Base-by-base conservation (phyloP, 805 yeast species). In the Martiniozyma abietophila region DNA sequence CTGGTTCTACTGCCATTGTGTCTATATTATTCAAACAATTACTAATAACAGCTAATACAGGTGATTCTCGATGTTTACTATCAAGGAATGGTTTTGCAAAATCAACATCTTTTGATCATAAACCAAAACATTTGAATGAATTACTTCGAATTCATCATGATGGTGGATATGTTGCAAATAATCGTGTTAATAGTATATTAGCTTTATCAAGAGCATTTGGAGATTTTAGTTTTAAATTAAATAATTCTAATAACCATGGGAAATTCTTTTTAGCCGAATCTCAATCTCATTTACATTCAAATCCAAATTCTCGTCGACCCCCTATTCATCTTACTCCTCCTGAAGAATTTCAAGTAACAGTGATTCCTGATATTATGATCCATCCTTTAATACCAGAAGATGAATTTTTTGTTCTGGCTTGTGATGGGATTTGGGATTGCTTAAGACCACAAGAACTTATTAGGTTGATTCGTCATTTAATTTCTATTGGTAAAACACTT, bases 351-450 rank as follows among this genome's bases (percentile, higher is more conserved):
- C 80, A 80, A 45, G 92, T 81, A 18, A 80, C 86, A 2, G 82
- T 75, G 21, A 84, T 77, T 47, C 94, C 94, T 0, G 94, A 81
- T 46, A 69, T 80, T 2, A 61, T 80, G 25, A 61, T 66, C 40
- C 85, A 79, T 49, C 60, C 64, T 44, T 29, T 50, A 5, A 54
- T 65, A 15, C 44, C 46, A 1, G 50, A 55, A 14, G 89, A 81
- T 49, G 89, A 81, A 52, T 81, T 81, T 52, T 50, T 81, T 15
- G 68, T 81, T 2, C 55, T 81, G 35, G 89, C 85, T 1, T 81
- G 94, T 57, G 94, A 81, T 56, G 94, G 94, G 28, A 75, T 81
- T 29, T 81, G 88, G 89, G 92, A 81, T 53, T 67, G 74, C 24
- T 71, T 69, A 47, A 73, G 71, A 39, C 76, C 77, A 43, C 65